These are phyloP conservation scores for Mortierella alpina DNA, from an alignment of 192 early-diverging fungal species.

Conservation along the genomic window DNA sequence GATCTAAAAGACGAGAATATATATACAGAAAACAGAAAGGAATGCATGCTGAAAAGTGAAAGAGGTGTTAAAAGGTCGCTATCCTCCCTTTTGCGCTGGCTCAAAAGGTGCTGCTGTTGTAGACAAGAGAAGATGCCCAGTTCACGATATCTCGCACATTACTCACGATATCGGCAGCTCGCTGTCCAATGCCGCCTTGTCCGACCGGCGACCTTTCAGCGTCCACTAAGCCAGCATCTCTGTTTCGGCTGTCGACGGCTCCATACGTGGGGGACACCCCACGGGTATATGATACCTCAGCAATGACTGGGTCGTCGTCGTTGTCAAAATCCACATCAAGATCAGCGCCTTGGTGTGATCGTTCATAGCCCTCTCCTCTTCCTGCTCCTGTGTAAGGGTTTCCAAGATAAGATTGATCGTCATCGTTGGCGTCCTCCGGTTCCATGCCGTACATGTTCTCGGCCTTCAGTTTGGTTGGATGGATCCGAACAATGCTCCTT, in stretches of 20 bases:
- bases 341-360: neutral
- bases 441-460: slow-evolving; percentile 33
- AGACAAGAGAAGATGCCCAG: slow-evolving; percentile 57
- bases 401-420: neutral
- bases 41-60: neutral
- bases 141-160: slow-evolving; percentile 54
- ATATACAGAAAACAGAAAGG: slow-evolving; percentile 10
- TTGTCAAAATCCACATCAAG: slow-evolving; percentile 1
- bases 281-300: slow-evolving; percentile 13
- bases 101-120: slow-evolving; percentile 50
- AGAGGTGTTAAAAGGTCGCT: neutral
- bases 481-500: slow-evolving; percentile 44
- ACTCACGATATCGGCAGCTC: slow-evolving; percentile 45
- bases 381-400: slow-evolving; percentile 17
- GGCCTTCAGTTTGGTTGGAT: slow-evolving; percentile 38
- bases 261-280: neutral
- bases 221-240: neutral
- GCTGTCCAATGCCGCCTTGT: slow-evolving; percentile 37
- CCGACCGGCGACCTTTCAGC: neutral
- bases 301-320: slow-evolving; percentile 7
- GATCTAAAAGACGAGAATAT: neutral
- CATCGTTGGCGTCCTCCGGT: slow-evolving; percentile 11
- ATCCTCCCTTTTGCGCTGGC: neutral
- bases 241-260: neutral
- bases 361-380: slow-evolving; percentile 2